phyloP scores from a whole-genome alignment of 2,329 filamentous ascomycete species.

The Nigrospora sphaerica region DNA sequence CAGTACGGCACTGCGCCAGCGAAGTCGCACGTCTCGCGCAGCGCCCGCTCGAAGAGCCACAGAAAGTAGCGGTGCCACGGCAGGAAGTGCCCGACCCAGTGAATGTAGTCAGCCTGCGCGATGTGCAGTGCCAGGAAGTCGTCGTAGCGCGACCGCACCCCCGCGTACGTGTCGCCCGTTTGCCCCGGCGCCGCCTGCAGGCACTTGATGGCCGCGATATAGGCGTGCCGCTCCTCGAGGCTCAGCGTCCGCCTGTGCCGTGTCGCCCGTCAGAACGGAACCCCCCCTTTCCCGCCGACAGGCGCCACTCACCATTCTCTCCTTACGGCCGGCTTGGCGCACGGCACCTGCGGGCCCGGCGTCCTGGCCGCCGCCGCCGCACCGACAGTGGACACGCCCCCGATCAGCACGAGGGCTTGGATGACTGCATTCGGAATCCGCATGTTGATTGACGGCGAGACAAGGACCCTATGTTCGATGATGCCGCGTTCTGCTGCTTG shows the following conservation, averaged over 20 bases:
- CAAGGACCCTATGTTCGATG: no score
- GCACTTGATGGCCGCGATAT: conserved; percentile 32
- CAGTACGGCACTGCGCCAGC: conserved; percentile 7
- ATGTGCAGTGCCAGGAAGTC: conserved; percentile 37
- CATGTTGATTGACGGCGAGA: no score
- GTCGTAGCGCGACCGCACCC: conserved; percentile 33
- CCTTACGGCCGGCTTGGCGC: no score
- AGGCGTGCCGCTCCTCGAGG: conserved; percentile 19
- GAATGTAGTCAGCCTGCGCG: conserved; percentile 28
- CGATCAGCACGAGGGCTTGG: no score
- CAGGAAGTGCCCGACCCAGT: conserved; percentile 13
- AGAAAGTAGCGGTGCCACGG: conserved; percentile 10
- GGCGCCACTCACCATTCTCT: no score
- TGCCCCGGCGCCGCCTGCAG: conserved; percentile 22
- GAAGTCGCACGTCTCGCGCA: conserved; percentile 6
- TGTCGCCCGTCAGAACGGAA: no score
- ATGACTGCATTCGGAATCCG: no score
- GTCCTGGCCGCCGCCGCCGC: no score
- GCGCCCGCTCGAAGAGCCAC: conserved; percentile 8
- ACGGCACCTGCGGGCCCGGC: no score
- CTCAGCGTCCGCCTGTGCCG: conserved; percentile 3
- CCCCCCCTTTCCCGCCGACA: no score
- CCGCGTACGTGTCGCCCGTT: conserved; percentile 20
- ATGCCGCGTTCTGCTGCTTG: no score
- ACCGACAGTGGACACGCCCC: no score